phyloP scores from a whole-genome alignment of 805 yeast genomes.

The Lachancea sp. region DNA sequence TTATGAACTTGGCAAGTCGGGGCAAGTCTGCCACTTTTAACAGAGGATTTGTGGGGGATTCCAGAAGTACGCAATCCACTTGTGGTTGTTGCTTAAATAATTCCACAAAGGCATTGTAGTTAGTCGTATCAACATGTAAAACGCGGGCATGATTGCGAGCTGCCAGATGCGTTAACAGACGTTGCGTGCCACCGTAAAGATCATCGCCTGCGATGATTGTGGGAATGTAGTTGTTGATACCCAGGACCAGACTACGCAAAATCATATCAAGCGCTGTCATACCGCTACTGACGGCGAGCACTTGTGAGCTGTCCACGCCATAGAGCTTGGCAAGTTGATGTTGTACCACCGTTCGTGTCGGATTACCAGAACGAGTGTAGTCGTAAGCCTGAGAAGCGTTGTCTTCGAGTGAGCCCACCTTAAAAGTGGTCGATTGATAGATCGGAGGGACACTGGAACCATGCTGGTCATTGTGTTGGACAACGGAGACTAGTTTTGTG shows the following conservation, averaged over 20 bases:
- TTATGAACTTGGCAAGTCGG: conserved; percentile 59
- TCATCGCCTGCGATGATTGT: conserved; percentile 93
- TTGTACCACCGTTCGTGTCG: conserved; percentile 79
- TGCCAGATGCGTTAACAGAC: conserved; percentile 68
- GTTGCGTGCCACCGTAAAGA: conserved; percentile 88
- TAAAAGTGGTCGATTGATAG: conserved; percentile 92
- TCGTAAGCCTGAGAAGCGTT: conserved; percentile 52
- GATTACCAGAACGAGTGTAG: conserved; percentile 90
- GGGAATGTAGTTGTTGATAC: conserved; percentile 35
- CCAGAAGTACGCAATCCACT: conserved; percentile 53
- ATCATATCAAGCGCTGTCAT: conserved; percentile 91
- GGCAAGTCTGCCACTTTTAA: conserved; percentile 81
- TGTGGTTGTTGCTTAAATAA: conserved; percentile 54
- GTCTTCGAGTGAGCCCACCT: conserved; percentile 61
- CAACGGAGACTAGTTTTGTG: conserved; percentile 12
- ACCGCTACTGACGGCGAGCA: conserved; percentile 82
- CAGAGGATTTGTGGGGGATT: conserved; percentile 90
- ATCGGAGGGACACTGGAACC: conserved; percentile 81
- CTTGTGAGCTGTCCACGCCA: conserved; percentile 62
- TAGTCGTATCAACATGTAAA: conserved; percentile 76
- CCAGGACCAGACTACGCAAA: conserved; percentile 47
- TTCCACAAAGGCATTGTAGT: conserved; percentile 51
- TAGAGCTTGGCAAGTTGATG: conserved; percentile 62
- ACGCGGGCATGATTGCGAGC: conserved; percentile 59
- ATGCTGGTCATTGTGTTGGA: conserved; percentile 52